phyloP scores from a whole-genome alignment of 768 basidiomycete genomes.

The Pluteus cervinus region DNA sequence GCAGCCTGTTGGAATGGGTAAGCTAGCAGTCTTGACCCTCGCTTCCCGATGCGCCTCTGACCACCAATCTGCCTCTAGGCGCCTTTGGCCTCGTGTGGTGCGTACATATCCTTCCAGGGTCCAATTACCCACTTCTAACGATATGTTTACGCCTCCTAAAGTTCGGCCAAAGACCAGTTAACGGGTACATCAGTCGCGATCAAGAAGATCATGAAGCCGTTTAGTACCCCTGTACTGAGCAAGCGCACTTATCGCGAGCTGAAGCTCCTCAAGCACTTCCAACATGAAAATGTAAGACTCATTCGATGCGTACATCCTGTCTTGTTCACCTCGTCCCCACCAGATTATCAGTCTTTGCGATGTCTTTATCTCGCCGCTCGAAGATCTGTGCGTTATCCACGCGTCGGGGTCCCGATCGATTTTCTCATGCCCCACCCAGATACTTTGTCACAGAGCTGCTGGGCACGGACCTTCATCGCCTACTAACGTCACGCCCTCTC shows the following conservation, averaged over 20 bases:
- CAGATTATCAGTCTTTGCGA: constrained; percentile 98
- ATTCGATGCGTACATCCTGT: constrained; percentile 1
- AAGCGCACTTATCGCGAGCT: constrained; percentile 98
- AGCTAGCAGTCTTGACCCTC: constrained; percentile 25
- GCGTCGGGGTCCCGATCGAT: constrained; percentile 1
- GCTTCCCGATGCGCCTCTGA: constrained; percentile 11
- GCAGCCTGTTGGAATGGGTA: constrained; percentile 98
- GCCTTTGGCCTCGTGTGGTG: constrained; percentile 99
- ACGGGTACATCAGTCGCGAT: constrained; percentile 93
- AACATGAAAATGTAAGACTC: constrained; percentile 87
- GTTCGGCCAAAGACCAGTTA: constrained; percentile 93
- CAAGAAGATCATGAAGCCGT: constrained; percentile 99
- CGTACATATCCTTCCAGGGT: constrained; percentile 17
- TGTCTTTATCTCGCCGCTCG: constrained; percentile 99
- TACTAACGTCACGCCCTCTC: constrained; percentile 91
- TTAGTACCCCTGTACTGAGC: constrained; percentile 95
- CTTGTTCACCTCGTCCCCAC: constrained; percentile 2
- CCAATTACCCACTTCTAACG: constrained; percentile 5
- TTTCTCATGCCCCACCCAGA: constrained; percentile 33
- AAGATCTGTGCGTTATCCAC: constrained; percentile 72
- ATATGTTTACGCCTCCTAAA: constrained; percentile 21
- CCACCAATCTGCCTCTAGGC: constrained; percentile 36
- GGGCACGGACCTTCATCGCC: constrained; percentile 95
- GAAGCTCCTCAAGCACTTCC: constrained; percentile 96
- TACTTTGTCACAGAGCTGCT: constrained; percentile 99